Evolutionary conservation across 2,329 filamentous ascomycete species (phyloP).

Genomic region (Pseudomassariella vexata): DNA sequence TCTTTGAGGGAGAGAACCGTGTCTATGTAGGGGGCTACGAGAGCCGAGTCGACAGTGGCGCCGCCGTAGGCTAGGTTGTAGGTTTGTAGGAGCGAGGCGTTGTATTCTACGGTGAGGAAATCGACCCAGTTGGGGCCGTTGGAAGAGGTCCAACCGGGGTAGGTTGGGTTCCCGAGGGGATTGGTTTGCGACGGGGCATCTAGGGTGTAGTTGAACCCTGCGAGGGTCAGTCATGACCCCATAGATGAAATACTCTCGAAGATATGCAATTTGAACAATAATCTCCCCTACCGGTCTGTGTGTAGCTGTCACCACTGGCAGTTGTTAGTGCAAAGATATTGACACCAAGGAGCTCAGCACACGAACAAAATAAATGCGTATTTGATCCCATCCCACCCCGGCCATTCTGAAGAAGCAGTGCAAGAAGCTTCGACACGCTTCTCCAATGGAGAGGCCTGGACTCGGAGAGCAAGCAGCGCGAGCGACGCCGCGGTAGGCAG

Average conservation of each 20-base stretch:
- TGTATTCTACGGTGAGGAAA: constrained; percentile 40
- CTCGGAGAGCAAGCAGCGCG: no score
- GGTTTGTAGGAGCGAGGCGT: constrained; percentile 36
- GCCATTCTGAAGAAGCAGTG: no score
- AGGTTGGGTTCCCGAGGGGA: constrained; percentile 55
- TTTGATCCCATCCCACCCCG: no score
- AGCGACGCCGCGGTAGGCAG: no score
- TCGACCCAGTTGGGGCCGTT: constrained; percentile 29
- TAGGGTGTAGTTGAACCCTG: constrained; percentile 3
- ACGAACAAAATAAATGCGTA: no score
- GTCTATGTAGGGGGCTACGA: constrained; percentile 44
- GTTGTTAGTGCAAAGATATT: no score
- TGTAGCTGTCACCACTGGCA: no score
- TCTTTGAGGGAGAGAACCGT: constrained; percentile 44
- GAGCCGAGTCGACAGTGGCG: constrained; percentile 43
- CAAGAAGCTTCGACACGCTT: no score
- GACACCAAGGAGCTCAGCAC: no score
- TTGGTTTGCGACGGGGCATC: constrained; percentile 45
- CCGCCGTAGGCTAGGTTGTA: constrained; percentile 52
- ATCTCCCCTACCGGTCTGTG: neutral
- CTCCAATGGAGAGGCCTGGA: no score
- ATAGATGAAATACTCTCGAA: neutral
- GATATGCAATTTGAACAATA: neutral
- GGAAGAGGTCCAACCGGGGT: constrained; percentile 40
- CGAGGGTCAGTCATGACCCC: neutral